Base-by-base conservation (phyloP, 176 grass and related monocot species). In the Thalia dealbata region DNA sequence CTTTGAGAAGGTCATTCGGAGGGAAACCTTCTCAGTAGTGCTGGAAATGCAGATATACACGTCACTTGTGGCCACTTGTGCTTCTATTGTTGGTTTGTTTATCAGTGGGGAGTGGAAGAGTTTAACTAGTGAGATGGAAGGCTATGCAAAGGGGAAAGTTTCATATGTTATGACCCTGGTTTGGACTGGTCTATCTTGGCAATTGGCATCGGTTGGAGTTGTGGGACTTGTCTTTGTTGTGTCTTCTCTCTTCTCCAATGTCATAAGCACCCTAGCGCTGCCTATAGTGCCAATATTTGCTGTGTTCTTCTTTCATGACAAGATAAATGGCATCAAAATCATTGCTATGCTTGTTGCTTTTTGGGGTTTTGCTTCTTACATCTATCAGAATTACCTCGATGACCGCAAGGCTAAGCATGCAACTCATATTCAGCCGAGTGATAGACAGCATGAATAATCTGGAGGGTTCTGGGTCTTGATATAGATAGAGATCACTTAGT, bases 241-340 rank as follows among this genome's bases (percentile, higher is more conserved):
- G 46, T 91, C 95, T 27, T 93, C 95, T 11, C 85, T 99, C 35
- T 99, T 99, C 77, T 90, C 93, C 28, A 96, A 92, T 82, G 93
- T 88, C 62, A 96, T 93, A 61, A 90, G 95, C 80, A 92, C 90
- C 18, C 67, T 99, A 41, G 82, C 90, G 50, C 73, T 91, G 72
- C 95, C 95, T 23, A 75, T 92, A 23, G 76, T 97, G 77, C 87
- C 90, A 59, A 56, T 88, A 74, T 93, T 93, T 23, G 87, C 90
- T 32, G 87, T 93, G 58, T 81, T 99, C 21, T 93, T 99, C 79
- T 93, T 99, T 55, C 89, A 91, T 8, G 95, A 99, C 73, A 85
- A 85, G 77, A 93, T 99, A 85, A 74, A 88, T 76, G 90, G 87
- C 43, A 74, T 91, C 46, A 91, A 93, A 87, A 80, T 91, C 55